phyloP scores from a whole-genome alignment of 805 yeast species.

The Suhomyces canberraensis region DNA sequence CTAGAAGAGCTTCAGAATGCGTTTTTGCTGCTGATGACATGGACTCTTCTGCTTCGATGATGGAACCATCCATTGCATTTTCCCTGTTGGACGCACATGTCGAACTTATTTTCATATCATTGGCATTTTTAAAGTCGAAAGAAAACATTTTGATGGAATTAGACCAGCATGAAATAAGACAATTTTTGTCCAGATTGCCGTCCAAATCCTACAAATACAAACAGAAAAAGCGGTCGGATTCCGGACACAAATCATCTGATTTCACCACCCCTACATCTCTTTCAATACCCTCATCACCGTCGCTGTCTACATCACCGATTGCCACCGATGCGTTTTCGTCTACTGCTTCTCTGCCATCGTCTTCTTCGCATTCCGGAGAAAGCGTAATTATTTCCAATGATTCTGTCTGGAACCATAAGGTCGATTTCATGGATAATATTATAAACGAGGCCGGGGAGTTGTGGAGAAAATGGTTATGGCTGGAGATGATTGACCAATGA shows the following conservation, averaged over 20 bases:
- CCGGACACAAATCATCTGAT: neutral
- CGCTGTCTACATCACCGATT: slow-evolving; percentile 12
- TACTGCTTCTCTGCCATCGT: slow-evolving; percentile 4
- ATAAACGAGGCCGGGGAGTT: slow-evolving; percentile 79
- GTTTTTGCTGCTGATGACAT: neutral
- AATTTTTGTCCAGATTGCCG: slow-evolving; percentile 60
- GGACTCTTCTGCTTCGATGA: slow-evolving; percentile 2
- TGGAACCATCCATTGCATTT: slow-evolving; percentile 40
- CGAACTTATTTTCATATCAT: slow-evolving; percentile 69
- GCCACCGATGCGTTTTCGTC: slow-evolving; percentile 2
- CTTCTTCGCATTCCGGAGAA: neutral
- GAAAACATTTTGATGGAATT: slow-evolving; percentile 77
- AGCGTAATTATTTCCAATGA: slow-evolving; percentile 28
- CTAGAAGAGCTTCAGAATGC: neutral
- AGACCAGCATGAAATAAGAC: slow-evolving; percentile 86
- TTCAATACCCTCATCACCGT: slow-evolving; percentile 12
- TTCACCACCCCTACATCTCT: slow-evolving; percentile 6
- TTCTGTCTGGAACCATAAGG: slow-evolving; percentile 40
- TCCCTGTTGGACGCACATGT: slow-evolving; percentile 70
- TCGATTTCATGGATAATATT: slow-evolving; percentile 68
- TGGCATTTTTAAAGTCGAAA: slow-evolving; percentile 77
- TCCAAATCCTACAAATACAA: slow-evolving; percentile 42
- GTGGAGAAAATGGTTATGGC: slow-evolving; percentile 79
- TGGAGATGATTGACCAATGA: slow-evolving; percentile 38
- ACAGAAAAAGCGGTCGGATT: slow-evolving; percentile 19